A percentile compares a stretch with the other conserved stretches of the same genome.
Evolutionary conservation across 495 filamentous ascomycete species (phyloP).

Genomic region (Talaromyces thailandensis): DNA sequence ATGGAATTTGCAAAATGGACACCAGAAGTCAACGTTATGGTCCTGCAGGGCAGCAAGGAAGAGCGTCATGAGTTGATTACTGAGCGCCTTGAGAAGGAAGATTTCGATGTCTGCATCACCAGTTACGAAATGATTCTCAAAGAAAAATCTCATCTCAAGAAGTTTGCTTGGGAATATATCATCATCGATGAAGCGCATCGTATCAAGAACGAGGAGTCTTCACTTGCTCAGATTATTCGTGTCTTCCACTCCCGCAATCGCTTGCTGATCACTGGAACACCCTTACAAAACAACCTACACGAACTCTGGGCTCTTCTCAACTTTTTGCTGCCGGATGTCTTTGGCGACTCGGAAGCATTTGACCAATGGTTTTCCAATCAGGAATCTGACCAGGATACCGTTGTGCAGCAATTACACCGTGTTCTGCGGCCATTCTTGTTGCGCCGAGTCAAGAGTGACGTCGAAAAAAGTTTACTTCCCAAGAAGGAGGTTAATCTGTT

Average conservation of each 20-base stretch:
- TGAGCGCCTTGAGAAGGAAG: slow-evolving; percentile 81
- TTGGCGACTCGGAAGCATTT: slow-evolving; percentile 95
- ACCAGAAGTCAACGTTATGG: slow-evolving; percentile 87
- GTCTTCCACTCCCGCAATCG: slow-evolving; percentile 95
- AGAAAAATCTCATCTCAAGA: slow-evolving; percentile 91
- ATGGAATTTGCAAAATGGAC: slow-evolving; percentile 92
- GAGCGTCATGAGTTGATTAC: slow-evolving; percentile 83
- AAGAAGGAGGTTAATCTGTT: slow-evolving; percentile 98
- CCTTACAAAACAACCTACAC: slow-evolving; percentile 96
- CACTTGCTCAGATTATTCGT: slow-evolving; percentile 92
- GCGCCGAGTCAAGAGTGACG: slow-evolving; percentile 94
- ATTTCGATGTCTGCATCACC: slow-evolving; percentile 91
- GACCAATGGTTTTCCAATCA: slow-evolving; percentile 96
- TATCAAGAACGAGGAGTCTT: slow-evolving; percentile 99
- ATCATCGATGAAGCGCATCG: slow-evolving; percentile 99
- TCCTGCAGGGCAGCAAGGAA: slow-evolving; percentile 93
- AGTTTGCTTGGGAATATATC: slow-evolving; percentile 99
- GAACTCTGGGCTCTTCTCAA: slow-evolving; percentile 99
- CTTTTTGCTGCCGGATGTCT: slow-evolving; percentile 94
- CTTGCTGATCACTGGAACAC: slow-evolving; percentile 92
- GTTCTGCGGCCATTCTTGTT: slow-evolving; percentile 91
- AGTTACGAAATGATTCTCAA: slow-evolving; percentile 95
- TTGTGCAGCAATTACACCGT: slow-evolving; percentile 94
- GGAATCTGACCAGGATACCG: slow-evolving; percentile 80
- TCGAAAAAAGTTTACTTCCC: slow-evolving; percentile 94